Conservation (phyloP, 2,329 filamentous ascomycete genomes). For the Nemania serpens region DNA sequence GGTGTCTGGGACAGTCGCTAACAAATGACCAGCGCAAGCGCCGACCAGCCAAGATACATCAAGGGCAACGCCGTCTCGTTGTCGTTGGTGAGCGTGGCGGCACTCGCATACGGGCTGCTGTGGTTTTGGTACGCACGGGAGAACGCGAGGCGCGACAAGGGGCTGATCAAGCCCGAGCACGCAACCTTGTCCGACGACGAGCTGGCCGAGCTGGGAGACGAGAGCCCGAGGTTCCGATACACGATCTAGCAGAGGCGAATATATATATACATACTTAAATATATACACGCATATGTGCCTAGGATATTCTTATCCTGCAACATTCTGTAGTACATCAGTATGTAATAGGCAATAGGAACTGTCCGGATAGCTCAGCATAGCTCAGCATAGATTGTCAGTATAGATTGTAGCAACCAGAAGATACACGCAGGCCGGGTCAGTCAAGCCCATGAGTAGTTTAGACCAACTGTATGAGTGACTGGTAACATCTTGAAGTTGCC, state of each 20-base stretch:
- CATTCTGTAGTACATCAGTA: no score
- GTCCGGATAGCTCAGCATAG: no score
- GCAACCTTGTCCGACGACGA: constrained; percentile 51
- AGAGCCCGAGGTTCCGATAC: constrained; percentile 56
- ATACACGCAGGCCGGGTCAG: no score
- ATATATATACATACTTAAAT: no score
- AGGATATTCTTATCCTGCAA: no score
- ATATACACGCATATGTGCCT: no score
- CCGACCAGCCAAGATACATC: constrained; percentile 61
- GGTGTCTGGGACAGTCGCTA: not conserved
- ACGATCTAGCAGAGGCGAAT: constrained; percentile 40
- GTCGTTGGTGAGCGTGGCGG: constrained; percentile 60
- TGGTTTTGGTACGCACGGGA: constrained; percentile 56
- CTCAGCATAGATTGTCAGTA: no score
- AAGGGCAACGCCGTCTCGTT: constrained; percentile 66
- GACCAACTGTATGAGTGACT: no score
- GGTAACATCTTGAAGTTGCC: no score
- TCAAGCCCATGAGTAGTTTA: no score
- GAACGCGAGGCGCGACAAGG: constrained; percentile 52
- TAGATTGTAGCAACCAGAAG: no score
- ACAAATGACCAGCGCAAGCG: constrained; percentile 44
- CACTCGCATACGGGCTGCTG: constrained; percentile 57
- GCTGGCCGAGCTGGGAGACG: constrained; percentile 56
- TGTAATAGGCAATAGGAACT: no score
- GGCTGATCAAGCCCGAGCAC: constrained; percentile 46